Evolutionary conservation across 2,329 filamentous ascomycete species (phyloP).

Genomic region (Diplocarpon rosae): DNA sequence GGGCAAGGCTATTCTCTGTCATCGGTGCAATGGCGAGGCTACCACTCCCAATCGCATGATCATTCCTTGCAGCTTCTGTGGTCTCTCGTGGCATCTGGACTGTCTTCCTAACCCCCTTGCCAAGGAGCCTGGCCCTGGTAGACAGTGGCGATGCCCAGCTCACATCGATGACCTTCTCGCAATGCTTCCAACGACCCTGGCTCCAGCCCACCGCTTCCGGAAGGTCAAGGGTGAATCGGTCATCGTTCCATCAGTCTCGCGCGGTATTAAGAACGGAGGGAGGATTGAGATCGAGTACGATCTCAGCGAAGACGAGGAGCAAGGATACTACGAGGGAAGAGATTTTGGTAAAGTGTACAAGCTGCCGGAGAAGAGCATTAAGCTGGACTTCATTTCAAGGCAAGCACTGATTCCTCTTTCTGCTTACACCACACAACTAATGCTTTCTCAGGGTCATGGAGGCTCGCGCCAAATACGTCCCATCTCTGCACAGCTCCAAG

Average conservation of each 20-base stretch:
- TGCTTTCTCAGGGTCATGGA: constrained; percentile 13
- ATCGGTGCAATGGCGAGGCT: constrained; percentile 58
- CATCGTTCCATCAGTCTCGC: constrained; percentile 42
- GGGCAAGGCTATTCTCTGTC: constrained; percentile 67
- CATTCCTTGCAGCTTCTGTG: constrained; percentile 76
- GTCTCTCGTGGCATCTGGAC: constrained; percentile 80
- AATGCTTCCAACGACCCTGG: constrained; percentile 43
- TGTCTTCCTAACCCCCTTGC: constrained; percentile 79
- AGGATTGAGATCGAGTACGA: constrained; percentile 60
- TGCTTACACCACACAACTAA: constrained; percentile 7
- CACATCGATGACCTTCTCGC: constrained; percentile 69
- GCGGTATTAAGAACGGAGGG: constrained; percentile 62
- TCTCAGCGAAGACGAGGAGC: constrained; percentile 38
- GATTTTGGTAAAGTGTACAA: constrained; percentile 56
- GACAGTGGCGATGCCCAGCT: constrained; percentile 78
- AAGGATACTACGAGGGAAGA: constrained; percentile 45
- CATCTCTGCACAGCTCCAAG: constrained; percentile 1
- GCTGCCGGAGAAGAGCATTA: constrained; percentile 52
- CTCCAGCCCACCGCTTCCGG: constrained; percentile 49
- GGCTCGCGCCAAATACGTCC: constrained; percentile 8
- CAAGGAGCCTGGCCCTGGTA: constrained; percentile 60
- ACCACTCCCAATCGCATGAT: constrained; percentile 53
- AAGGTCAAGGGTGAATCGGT: constrained; percentile 44
- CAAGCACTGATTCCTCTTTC: constrained; percentile 27
- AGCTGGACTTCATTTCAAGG: constrained; percentile 61